phyloP scores from a whole-genome alignment of 768 basidiomycete species.

The Rhodotorula sphaerocarpa region DNA sequence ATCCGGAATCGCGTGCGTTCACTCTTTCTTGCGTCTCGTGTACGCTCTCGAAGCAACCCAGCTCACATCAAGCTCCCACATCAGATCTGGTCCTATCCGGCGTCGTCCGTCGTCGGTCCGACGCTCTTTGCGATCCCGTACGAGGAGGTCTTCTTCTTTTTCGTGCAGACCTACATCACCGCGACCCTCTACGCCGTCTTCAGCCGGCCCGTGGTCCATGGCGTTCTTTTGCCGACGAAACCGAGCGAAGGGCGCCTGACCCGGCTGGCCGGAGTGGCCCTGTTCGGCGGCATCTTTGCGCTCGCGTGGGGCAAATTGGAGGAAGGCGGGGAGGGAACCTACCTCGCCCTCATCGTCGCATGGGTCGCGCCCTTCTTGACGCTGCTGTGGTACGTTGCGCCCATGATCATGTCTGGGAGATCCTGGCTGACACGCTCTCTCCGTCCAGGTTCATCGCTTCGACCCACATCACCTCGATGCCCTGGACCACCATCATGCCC shows the following conservation, averaged over 20 bases:
- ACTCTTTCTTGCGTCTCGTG: neutral
- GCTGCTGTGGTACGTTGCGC: conserved; percentile 17
- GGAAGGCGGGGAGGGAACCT: conserved; percentile 32
- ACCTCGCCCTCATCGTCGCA: conserved; percentile 28
- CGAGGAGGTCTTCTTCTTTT: conserved; percentile 38
- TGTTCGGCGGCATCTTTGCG: conserved; percentile 9
- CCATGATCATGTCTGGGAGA: neutral
- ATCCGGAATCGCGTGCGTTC: conserved; percentile 22
- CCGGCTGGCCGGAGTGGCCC: conserved; percentile 4
- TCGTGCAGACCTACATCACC: conserved; percentile 37
- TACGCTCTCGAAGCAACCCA: neutral
- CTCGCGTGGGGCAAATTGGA: conserved; percentile 14
- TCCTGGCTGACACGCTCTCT: neutral
- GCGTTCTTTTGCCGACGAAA: conserved; percentile 19
- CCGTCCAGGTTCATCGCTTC: conserved; percentile 29
- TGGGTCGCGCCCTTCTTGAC: conserved; percentile 32
- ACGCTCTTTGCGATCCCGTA: conserved; percentile 33
- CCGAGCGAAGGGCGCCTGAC: conserved; percentile 11
- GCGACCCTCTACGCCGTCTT: conserved; percentile 35
- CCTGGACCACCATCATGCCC: conserved; percentile 9
- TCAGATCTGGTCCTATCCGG: conserved; percentile 36
- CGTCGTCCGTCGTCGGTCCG: conserved; percentile 26
- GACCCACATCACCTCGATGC: conserved; percentile 26
- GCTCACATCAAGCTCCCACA: neutral
- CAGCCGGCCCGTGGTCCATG: conserved; percentile 28